Evolutionary conservation across 75 land plant species (phyloP).

Genomic region (Chamaecyparis obtusa): DNA sequence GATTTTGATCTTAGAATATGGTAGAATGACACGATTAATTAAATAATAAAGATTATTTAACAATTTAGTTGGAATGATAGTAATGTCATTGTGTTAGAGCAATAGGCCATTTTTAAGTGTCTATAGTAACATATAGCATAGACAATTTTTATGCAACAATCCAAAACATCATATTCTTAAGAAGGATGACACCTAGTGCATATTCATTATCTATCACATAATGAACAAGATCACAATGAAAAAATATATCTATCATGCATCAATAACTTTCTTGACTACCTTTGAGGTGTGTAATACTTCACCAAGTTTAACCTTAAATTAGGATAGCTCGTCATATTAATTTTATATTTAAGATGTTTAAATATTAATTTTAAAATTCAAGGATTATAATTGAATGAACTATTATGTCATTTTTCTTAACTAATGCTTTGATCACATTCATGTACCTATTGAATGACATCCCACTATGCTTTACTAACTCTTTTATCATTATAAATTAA

Average conservation of each 20-base stretch:
- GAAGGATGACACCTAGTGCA: background rate
- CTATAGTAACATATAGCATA: background rate
- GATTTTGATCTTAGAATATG: no score
- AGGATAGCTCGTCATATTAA: background rate
- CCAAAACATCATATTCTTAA: background rate
- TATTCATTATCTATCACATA: background rate
- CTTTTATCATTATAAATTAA: background rate
- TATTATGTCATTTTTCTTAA: constrained; percentile 8
- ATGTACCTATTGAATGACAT: background rate
- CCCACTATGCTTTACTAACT: background rate
- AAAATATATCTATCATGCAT: background rate
- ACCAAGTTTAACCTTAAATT: background rate
- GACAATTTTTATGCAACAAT: background rate
- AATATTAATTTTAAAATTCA: background rate
- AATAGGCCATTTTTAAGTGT: no score
- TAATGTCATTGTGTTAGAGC: no score
- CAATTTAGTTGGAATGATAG: no score
- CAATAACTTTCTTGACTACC: background rate
- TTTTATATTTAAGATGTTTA: background rate
- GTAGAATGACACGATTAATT: no score
- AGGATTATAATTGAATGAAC: background rate
- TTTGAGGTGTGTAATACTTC: background rate
- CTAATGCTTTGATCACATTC: background rate
- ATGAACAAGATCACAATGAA: background rate
- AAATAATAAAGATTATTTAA: no score